Evolutionary conservation across 2,329 filamentous ascomycete genomes (phyloP), one percentile per base, ranked within the genome.

Genomic region (Aureobasidium melanogenum): DNA sequence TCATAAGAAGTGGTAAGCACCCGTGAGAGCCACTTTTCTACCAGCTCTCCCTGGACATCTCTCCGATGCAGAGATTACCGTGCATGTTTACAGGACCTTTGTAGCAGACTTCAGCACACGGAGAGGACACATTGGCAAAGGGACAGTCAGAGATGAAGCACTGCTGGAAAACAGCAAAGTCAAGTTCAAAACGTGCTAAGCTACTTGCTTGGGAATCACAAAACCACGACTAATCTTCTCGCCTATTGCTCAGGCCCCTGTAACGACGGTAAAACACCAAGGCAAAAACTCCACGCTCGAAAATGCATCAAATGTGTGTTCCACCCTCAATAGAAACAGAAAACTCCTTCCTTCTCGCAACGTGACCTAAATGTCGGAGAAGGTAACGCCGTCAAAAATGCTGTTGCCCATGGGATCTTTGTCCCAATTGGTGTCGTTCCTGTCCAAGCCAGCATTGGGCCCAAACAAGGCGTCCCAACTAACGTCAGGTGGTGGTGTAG

Each of bases 351-450:
- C 30, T 17, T 51, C 2, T 14, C 32, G 3, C 12, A 51, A 54
- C 17, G 6, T 6, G 6, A 17, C 26, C 14, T 34, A 48, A 48
- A 50, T 30, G 43, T 59, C 56, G 32, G 44, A 61, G 36, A 61
- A 61, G 26, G 30, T 50, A 30, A 55, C 59, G 24, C 41, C 34
- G 17, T 52, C 59, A 24, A 61, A 61, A 28, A 61, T 47, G 59
- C 59, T 61, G 41, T 61, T 61, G 9, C 59, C 59, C n/a, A 38
- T 34, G 39, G 59, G 36, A 41, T 61, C 59, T 32, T 55, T 46
- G 41, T 54, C 48, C 59, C 59, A 61, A 22, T 61, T 61, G 5
- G 19, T 47, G 9, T 61, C 59, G 34, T 61, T 32, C 30, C 32
- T 61, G 50, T 61, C 59, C 48, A 55, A n/a, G 7, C 59, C 59